Conservation (phyloP, 495 filamentous ascomycete species). For the Annulohypoxylon maeteangense region DNA sequence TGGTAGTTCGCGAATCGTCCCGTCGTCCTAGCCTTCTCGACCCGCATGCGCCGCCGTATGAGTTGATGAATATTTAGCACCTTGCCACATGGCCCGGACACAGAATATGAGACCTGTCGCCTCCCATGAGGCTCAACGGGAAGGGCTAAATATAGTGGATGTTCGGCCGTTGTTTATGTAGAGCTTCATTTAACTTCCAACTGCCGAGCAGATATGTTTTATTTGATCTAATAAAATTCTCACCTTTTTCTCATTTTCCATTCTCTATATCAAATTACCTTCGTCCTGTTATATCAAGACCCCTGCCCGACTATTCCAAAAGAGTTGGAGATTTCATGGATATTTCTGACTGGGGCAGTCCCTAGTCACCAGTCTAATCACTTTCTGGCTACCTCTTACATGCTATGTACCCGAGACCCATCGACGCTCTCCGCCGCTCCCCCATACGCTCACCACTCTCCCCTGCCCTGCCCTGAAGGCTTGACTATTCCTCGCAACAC, state of each 20-base stretch:
- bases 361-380: conserved; percentile 45
- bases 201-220: conserved; percentile 23
- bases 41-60: conserved; percentile 6
- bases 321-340: conserved; percentile 44
- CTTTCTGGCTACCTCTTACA: conserved; percentile 47
- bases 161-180: conserved; percentile 1
- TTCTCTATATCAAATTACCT: conserved; percentile 47
- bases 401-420: conserved; percentile 45
- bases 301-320: conserved; percentile 47
- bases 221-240: conserved; percentile 31
- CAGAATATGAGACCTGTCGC: conserved; percentile 23
- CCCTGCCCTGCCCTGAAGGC: conserved; percentile 30
- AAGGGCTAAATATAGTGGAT: conserved; percentile 38
- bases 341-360: conserved; percentile 44
- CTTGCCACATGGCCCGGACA: conserved; percentile 34
- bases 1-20: conserved; percentile 22
- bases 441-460: conserved; percentile 45
- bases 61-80: conserved; percentile 24
- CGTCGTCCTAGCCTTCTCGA: conserved; percentile 24
- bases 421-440: conserved; percentile 47
- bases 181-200: conserved; percentile 21
- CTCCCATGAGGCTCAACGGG: conserved; percentile 36
- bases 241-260: conserved; percentile 27
- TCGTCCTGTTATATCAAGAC: conserved; percentile 49
- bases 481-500: conserved; percentile 49